Base-by-base conservation (phyloP, 2,329 filamentous ascomycete genomes). In the Phoma sp. region DNA sequence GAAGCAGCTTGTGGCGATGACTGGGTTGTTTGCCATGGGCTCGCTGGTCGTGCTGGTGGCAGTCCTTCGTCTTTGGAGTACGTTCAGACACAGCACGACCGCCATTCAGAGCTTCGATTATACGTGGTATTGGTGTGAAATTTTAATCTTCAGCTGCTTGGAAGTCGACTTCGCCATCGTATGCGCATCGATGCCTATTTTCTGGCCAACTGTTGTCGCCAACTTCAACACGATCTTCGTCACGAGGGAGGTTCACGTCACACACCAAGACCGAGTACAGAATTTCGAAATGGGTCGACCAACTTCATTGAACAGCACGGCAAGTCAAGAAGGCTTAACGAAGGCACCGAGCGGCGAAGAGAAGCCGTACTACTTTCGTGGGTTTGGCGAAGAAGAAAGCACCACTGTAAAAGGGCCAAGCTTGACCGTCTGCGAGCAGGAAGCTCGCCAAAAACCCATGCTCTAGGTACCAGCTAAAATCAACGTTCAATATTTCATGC, bases 151-250 rank as follows among this genome's bases (percentile, higher is more conserved):
- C 34, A 68, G 67, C 12, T 66, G 61, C 38, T 59, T 74, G 28
- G 72, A 74, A 49, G 57, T 74, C 42, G 65, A 73, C 28, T 67
- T 74, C 37, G 72, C 72, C 12, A 73, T 74, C 48, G 68, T 73
- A 20, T 73, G 67, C 56, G 72, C 70, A 25, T 72, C 68, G 7
- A 71, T 75, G 52, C 72, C 72, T 14, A 73, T 74, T 28, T 74
- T 75, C 62, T 75, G 72, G 72, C 72, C 71, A 6, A 56, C 64
- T 12, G 57, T 75, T 28, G 50, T 67, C 11, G 43, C 59, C n/a
- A 61, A 62, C n/a, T 62, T 62, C 37, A 65, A 59, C 9, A 60
- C 69, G 6, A 75, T 74, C 28, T 71, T 73, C 36, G 67, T 74
- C 33, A 70, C 69, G 3, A 66, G 69, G 34, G 72, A 75, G 52